A percentile compares a stretch with the other conserved stretches of the same genome.
phyloP scores from a whole-genome alignment of 176 grass and related monocot genomes.

The Coix lacrymajobi region DNA sequence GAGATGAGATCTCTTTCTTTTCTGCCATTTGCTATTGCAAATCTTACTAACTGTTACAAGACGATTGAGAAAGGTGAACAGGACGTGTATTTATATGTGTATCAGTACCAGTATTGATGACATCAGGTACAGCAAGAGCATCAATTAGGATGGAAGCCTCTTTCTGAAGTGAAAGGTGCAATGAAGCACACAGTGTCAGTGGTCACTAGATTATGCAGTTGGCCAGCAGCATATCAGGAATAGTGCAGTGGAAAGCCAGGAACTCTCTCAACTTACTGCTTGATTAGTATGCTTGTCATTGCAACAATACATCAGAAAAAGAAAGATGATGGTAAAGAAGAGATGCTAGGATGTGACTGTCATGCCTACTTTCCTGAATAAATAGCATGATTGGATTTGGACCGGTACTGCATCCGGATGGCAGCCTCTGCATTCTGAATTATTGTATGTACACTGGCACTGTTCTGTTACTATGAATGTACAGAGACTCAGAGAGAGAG shows the following conservation, averaged over 20 bases:
- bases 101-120: slow-evolving; percentile 19
- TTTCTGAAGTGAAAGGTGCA: slow-evolving; percentile 37
- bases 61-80: not conserved
- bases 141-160: not conserved
- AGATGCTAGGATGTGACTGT: not conserved
- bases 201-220: slow-evolving; percentile 28
- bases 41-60: not conserved
- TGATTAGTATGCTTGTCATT: not conserved
- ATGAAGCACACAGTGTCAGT: slow-evolving; percentile 19
- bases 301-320: not conserved
- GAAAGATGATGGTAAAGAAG: not conserved
- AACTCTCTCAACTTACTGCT: slow-evolving; percentile 17
- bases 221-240: slow-evolving; percentile 28
- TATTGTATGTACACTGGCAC: not conserved
- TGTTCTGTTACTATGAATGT: slow-evolving; percentile 1
- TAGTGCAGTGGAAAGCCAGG: not conserved
- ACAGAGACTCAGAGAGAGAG: not conserved
- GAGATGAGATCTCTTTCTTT: not conserved
- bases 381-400: slow-evolving; percentile 6
- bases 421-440: slow-evolving; percentile 16
- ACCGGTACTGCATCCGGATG: not conserved
- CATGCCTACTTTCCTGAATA: slow-evolving; percentile 14
- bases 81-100: slow-evolving; percentile 19
- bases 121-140: not conserved
- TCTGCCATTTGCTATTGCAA: slow-evolving; percentile 12